These are phyloP conservation scores for Skeletonema grethae DNA, from an alignment of 108 stramenopile species.

Conservation along the genomic window DNA sequence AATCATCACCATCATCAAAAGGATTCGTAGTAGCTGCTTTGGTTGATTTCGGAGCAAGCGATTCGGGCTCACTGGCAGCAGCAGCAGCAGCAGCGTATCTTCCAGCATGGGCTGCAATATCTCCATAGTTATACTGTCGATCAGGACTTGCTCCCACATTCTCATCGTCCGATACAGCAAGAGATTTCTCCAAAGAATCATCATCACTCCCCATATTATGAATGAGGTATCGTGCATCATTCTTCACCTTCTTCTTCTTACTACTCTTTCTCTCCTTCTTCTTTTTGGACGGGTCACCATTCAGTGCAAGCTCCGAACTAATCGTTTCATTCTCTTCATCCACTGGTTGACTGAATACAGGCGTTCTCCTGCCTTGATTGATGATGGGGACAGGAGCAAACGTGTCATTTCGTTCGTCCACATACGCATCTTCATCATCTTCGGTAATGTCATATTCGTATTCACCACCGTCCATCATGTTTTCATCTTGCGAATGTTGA, in stretches of 20 bases:
- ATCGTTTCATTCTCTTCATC: slow-evolving; percentile 28
- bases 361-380: neutral
- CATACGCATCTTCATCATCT: slow-evolving; percentile 8
- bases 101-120: slow-evolving; percentile 21
- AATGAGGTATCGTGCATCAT: slow-evolving; percentile 13
- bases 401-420: neutral
- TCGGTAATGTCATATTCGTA: slow-evolving; percentile 38
- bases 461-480: slow-evolving; percentile 11
- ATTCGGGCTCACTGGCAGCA: neutral
- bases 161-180: neutral
- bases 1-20: neutral
- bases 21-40: neutral
- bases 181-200: slow-evolving; percentile 13
- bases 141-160: neutral
- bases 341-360: neutral
- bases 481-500: slow-evolving; percentile 7
- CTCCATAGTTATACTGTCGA: neutral
- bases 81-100: neutral
- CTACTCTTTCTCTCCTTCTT: slow-evolving; percentile 19
- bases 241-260: neutral
- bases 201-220: slow-evolving; percentile 22
- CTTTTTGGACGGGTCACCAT: slow-evolving; percentile 28
- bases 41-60: neutral
- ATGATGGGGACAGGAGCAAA: no score
- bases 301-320: slow-evolving; percentile 27